A percentile compares a stretch with the other conserved stretches of the same genome.
These are phyloP conservation scores for Yarrowia phangngaensis DNA, from an alignment of 805 yeast species.

Conservation along the genomic window DNA sequence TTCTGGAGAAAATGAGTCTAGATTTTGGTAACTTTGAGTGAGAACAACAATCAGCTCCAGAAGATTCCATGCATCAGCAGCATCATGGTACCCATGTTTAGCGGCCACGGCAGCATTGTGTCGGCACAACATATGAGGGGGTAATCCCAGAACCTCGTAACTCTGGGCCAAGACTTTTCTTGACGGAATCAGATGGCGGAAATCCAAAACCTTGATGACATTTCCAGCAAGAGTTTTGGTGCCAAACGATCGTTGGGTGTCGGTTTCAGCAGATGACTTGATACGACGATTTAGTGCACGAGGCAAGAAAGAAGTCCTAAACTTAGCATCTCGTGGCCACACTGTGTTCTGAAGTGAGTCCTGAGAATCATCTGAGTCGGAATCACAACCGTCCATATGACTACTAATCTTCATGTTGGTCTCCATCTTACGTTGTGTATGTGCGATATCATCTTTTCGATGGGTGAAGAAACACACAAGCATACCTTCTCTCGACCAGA, in stretches of 20 bases:
- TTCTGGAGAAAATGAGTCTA: constrained; percentile 5
- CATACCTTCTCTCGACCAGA: constrained; percentile 76
- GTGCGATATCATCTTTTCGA: constrained; percentile 40
- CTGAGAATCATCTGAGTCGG: constrained; percentile 20
- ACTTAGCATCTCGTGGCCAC: constrained; percentile 14
- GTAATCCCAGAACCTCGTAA: constrained; percentile 41
- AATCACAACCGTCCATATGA: constrained; percentile 28
- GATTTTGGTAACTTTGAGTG: background rate
- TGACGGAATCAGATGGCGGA: constrained; percentile 68
- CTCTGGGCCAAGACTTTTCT: constrained; percentile 54
- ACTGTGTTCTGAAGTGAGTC: constrained; percentile 10
- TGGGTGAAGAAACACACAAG: constrained; percentile 76
- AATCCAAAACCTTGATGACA: constrained; percentile 61
- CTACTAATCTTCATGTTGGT: constrained; percentile 11
- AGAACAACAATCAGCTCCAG: constrained; percentile 29
- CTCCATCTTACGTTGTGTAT: constrained; percentile 35
- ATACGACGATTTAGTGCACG: constrained; percentile 12
- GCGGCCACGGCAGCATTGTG: constrained; percentile 71
- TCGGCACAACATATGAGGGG: constrained; percentile 60
- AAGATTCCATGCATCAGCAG: constrained; percentile 70
- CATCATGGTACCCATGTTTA: constrained; percentile 54
- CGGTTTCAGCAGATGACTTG: constrained; percentile 26
- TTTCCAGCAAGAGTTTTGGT: constrained; percentile 38
- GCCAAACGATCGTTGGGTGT: constrained; percentile 9
- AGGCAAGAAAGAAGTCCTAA: constrained; percentile 12